Evolutionary conservation across 495 filamentous ascomycete genomes (phyloP).

Genomic region (Hypoxylon fragiforme): DNA sequence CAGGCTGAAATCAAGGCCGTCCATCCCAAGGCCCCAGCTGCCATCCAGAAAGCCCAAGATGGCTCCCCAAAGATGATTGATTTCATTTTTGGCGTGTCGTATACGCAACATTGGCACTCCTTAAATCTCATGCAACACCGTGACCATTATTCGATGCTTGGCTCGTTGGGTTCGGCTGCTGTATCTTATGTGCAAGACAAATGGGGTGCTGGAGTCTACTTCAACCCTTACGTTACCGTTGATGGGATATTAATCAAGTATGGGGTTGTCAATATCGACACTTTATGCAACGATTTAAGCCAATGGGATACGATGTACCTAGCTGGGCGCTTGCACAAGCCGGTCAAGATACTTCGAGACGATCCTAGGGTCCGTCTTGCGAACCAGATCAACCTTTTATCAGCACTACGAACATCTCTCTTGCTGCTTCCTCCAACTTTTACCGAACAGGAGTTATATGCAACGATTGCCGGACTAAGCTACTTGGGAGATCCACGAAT

Average conservation of each 20-base stretch:
- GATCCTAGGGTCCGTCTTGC: slow-evolving; percentile 87
- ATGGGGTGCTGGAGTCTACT: slow-evolving; percentile 93
- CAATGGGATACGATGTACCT: slow-evolving; percentile 93
- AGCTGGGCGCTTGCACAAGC: slow-evolving; percentile 92
- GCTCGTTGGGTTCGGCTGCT: slow-evolving; percentile 79
- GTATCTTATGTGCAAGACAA: slow-evolving; percentile 84
- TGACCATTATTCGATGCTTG: slow-evolving; percentile 87
- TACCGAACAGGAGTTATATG: slow-evolving; percentile 85
- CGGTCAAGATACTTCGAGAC: slow-evolving; percentile 95
- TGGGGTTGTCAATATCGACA: slow-evolving; percentile 89
- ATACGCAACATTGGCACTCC: slow-evolving; percentile 96
- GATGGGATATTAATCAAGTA: slow-evolving; percentile 98
- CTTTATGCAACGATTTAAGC: slow-evolving; percentile 79
- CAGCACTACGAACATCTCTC: slow-evolving; percentile 85
- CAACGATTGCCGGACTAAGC: slow-evolving; percentile 84
- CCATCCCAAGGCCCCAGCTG: slow-evolving; percentile 76
- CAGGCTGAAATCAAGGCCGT: slow-evolving; percentile 59
- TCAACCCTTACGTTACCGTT: slow-evolving; percentile 94
- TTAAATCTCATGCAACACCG: slow-evolving; percentile 86
- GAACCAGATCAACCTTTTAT: slow-evolving; percentile 93
- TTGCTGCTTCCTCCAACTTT: slow-evolving; percentile 81
- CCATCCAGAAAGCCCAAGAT: slow-evolving; percentile 78
- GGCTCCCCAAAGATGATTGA: slow-evolving; percentile 95
- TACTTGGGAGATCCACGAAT: slow-evolving; percentile 96
- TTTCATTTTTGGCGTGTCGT: slow-evolving; percentile 94